phyloP scores from a whole-genome alignment of 2,329 filamentous ascomycete species.

The Cercospora canescens region DNA sequence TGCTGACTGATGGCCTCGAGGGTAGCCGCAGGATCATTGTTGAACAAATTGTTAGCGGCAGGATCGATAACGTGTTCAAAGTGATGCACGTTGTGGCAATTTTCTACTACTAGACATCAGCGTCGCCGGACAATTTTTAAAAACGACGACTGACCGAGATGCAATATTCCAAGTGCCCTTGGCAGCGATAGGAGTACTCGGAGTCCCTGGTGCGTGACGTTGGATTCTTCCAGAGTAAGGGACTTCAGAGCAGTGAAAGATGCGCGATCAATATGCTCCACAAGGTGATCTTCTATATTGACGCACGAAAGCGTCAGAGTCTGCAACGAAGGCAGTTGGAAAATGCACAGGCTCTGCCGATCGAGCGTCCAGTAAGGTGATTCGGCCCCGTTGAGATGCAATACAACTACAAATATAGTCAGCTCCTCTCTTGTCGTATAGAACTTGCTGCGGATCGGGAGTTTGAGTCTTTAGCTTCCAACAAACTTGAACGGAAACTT shows the following conservation, averaged over 20 bases:
- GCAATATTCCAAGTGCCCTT: conserved; percentile 17
- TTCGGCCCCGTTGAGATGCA: conserved; percentile 25
- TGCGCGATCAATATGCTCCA: background rate
- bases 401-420: conserved; percentile 17
- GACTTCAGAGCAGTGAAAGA: conserved; percentile 20
- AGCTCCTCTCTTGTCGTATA: background rate
- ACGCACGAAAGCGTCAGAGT: conserved; percentile 27
- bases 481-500: background rate
- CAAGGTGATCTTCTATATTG: conserved; percentile 20
- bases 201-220: conserved; percentile 25
- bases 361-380: conserved; percentile 28
- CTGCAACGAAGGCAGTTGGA: conserved; percentile 20
- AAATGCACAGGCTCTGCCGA: conserved; percentile 14
- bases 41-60: conserved; percentile 23
- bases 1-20: conserved; percentile 24
- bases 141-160: conserved; percentile 13
- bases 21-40: conserved; percentile 10
- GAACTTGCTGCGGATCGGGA: background rate
- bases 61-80: conserved; percentile 19
- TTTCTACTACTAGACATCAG: conserved; percentile 15
- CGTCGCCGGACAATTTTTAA: background rate
- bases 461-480: background rate
- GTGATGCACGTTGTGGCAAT: conserved; percentile 23
- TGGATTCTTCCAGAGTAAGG: conserved; percentile 25
- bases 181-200: conserved; percentile 23